phyloP scores from a whole-genome alignment of 805 yeast species.

The Candida succiphila region DNA sequence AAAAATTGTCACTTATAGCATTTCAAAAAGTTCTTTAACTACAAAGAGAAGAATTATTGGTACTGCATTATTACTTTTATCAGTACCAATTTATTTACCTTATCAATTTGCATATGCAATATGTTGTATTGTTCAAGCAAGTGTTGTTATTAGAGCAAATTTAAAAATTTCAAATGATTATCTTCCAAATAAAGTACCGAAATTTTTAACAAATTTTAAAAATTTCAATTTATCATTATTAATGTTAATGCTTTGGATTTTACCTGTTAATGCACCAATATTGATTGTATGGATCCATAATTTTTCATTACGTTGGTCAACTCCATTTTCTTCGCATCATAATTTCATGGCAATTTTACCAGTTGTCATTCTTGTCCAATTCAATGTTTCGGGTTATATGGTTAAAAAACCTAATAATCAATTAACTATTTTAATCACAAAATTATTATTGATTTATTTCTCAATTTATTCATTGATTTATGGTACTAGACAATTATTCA shows the following conservation, averaged over 20 bases:
- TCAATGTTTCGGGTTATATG: constrained; percentile 37
- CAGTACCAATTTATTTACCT: constrained; percentile 60
- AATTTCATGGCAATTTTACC: constrained; percentile 73
- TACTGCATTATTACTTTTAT: constrained; percentile 26
- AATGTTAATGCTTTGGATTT: constrained; percentile 63
- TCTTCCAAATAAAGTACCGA: background rate
- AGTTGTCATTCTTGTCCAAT: constrained; percentile 48
- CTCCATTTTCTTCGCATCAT: constrained; percentile 83
- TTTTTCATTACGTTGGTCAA: constrained; percentile 65
- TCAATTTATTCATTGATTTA: constrained; percentile 54
- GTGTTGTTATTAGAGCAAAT: constrained; percentile 32
- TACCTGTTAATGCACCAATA: constrained; percentile 73
- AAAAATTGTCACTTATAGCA: too few relatives aligned
- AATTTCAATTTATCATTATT: constrained; percentile 58
- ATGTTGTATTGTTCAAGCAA: constrained; percentile 45
- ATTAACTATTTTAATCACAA: constrained; percentile 22
- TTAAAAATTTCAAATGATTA: background rate
- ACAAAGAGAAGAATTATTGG: constrained; percentile 22
- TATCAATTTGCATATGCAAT: constrained; percentile 70
- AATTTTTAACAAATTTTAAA: constrained; percentile 10
- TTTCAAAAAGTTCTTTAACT: background rate
- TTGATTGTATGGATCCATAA: constrained; percentile 77
- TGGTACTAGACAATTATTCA: constrained; percentile 76
- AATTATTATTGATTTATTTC: constrained; percentile 36
- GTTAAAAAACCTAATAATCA: constrained; percentile 27